A percentile compares a stretch with the other conserved stretches of the same genome.
These are phyloP conservation scores for Schizophyllum commune DNA, from an alignment of 1,284 basidiomycete genomes.

Conservation along the genomic window DNA sequence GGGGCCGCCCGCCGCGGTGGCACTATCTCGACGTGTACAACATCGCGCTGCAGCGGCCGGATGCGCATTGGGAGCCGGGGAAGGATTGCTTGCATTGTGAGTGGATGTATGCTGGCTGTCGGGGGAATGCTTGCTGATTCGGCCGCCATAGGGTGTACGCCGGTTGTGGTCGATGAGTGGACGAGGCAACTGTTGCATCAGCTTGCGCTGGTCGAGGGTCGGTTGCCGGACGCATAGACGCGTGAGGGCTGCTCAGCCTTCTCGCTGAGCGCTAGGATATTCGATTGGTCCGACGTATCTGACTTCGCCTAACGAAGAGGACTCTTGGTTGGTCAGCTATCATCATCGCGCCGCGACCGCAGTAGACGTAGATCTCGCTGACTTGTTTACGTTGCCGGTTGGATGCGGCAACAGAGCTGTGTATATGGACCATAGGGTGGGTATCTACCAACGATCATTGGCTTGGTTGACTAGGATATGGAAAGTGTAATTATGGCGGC, in stretches of 20 bases:
- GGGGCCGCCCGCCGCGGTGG: slow-evolving; percentile 1
- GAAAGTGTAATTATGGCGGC: neutral
- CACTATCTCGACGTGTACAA: slow-evolving; percentile 6
- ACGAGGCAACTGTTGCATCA: slow-evolving; percentile 3
- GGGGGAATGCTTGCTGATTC: neutral
- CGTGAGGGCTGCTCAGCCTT: neutral
- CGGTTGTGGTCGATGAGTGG: slow-evolving; percentile 4
- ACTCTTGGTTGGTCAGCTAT: too few relatives aligned
- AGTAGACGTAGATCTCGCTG: too few relatives aligned
- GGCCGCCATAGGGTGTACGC: slow-evolving; percentile 1
- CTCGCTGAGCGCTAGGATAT: too few relatives aligned
- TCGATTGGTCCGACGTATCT: too few relatives aligned
- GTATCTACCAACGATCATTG: neutral
- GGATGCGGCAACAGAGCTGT: too few relatives aligned
- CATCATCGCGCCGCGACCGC: too few relatives aligned
- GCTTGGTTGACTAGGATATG: neutral
- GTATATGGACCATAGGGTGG: neutral
- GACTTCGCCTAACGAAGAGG: too few relatives aligned
- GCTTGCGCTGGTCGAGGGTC: neutral
- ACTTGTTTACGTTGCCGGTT: too few relatives aligned
- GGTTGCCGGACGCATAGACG: neutral
- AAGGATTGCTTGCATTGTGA: slow-evolving; percentile 8
- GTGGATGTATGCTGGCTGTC: neutral
- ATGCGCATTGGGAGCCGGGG: slow-evolving; percentile 5
- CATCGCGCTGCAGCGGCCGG: slow-evolving; percentile 5